Evolutionary conservation across 2,329 filamentous ascomycete genomes (phyloP).

Genomic region (Calonectria pseudoreteaudii): DNA sequence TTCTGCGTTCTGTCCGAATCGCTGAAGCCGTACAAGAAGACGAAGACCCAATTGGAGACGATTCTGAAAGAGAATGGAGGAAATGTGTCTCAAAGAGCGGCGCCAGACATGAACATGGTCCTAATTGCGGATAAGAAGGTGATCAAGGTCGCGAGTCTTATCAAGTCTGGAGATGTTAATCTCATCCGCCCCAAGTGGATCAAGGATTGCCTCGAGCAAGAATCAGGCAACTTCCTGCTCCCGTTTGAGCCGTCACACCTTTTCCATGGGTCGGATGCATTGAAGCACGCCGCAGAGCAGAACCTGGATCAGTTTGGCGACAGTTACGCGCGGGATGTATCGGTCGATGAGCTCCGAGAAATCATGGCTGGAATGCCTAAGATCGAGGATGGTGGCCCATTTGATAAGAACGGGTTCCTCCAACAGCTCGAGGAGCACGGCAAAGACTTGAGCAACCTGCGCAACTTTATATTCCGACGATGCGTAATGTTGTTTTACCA

Average conservation of each 20-base stretch:
- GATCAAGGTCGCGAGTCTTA: constrained; percentile 85
- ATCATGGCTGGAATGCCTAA: constrained; percentile 64
- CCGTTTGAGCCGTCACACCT: constrained; percentile 74
- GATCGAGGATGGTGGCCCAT: constrained; percentile 53
- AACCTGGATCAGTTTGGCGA: constrained; percentile 85
- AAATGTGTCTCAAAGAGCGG: constrained; percentile 79
- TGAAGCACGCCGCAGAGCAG: constrained; percentile 64
- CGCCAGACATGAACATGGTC: constrained; percentile 71
- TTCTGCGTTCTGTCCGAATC: constrained; percentile 90
- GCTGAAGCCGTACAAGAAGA: constrained; percentile 75
- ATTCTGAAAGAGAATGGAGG: constrained; percentile 88
- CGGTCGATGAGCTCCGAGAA: constrained; percentile 69
- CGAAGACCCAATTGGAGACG: constrained; percentile 82
- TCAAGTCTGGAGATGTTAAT: constrained; percentile 77
- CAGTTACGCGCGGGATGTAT: constrained; percentile 81
- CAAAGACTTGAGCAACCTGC: constrained; percentile 61
- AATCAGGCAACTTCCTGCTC: constrained; percentile 70
- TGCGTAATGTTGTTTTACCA: constrained; percentile 57
- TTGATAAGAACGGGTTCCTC: constrained; percentile 61
- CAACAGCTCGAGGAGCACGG: constrained; percentile 67
- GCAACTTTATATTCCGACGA: constrained; percentile 64
- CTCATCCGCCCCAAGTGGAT: constrained; percentile 88
- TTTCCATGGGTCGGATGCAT: constrained; percentile 73
- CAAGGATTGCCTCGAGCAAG: constrained; percentile 79
- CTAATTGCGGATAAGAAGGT: constrained; percentile 83